Evolutionary conservation across 1,139 yeast genomes (phyloP), one percentile per base, ranked within the genome.

Genomic region (Hanseniaspora uvarum): DNA sequence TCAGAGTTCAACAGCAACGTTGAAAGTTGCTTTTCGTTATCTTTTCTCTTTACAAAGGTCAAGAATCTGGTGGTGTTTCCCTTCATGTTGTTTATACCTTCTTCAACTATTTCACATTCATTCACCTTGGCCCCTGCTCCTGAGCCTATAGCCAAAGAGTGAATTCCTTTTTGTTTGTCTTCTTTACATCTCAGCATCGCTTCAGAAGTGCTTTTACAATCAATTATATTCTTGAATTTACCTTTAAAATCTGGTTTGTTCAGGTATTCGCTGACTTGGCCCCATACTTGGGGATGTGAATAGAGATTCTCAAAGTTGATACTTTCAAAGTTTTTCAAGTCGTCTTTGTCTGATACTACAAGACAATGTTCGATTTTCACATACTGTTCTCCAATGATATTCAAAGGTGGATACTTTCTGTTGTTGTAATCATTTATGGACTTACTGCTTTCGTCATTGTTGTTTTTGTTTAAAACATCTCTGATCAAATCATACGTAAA

Each of bases 211-310:
- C 96, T 86, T 2, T 77, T 73, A 1, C 83, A 75, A 66, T 88
- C 95, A 11, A 83, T 70, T 57, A 39, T 48, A 24, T 67, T 74
- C 48, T 73, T 72, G n/a, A 77, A 67, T 36, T 60, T 63, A 5
- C 64, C 58, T 16, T 67, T 56, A 38, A 69, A 68, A 51, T 72
- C 61, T 12, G 33, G 26, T 3, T 66, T 59, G n/a, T 65, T 63
- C 52, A 84, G 64, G 65, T 81, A 83, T 12, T 71, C 66, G 2
- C 77, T 72, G 46, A 86, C 83, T 65, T 92, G 98, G 4, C 96
- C 94, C 98, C 98, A 92, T 0, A 88, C 98, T 65, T 92, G 98
- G 4, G 98, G 97, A 67, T 92, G 98, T 2, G 96, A 84, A 69
- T 86, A 86, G 26, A 92, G 47, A 18, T 75, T 39, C 75, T 77